Evolutionary conservation across 1,284 basidiomycete genomes (phyloP).

Genomic region (Testicularia cyperi): DNA sequence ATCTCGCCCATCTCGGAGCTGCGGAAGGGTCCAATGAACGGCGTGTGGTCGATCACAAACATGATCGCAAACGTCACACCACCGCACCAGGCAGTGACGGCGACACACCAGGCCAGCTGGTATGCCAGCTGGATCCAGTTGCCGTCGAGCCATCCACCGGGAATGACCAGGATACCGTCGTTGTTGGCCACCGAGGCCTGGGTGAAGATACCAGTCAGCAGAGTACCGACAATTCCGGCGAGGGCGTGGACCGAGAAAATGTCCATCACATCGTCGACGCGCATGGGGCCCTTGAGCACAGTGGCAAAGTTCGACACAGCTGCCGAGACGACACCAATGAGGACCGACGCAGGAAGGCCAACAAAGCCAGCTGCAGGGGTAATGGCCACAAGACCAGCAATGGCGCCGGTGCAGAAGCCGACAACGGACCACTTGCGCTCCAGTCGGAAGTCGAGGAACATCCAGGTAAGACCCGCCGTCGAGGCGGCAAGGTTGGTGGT

Average conservation of each 20-base stretch:
- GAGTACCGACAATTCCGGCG: slow-evolving; percentile 52
- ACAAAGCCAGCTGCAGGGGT: slow-evolving; percentile 63
- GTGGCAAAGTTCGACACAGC: slow-evolving; percentile 83
- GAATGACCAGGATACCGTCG: slow-evolving; percentile 65
- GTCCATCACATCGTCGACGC: slow-evolving; percentile 75
- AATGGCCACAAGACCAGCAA: slow-evolving; percentile 62
- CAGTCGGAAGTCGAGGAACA: slow-evolving; percentile 79
- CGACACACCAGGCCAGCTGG: slow-evolving; percentile 75
- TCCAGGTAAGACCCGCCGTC: slow-evolving; percentile 82
- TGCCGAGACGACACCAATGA: slow-evolving; percentile 76
- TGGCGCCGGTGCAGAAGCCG: slow-evolving; percentile 58
- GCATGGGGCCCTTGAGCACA: slow-evolving; percentile 67
- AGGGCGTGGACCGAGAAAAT: slow-evolving; percentile 55
- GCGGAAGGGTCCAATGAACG: slow-evolving; percentile 71
- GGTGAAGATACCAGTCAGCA: slow-evolving; percentile 69
- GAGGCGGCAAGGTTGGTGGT: slow-evolving; percentile 75
- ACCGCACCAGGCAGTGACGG: slow-evolving; percentile 68
- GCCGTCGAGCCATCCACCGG: slow-evolving; percentile 71
- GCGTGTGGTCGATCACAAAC: slow-evolving; percentile 74
- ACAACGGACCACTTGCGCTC: slow-evolving; percentile 74
- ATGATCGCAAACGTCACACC: slow-evolving; percentile 64
- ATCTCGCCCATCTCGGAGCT: slow-evolving; percentile 75
- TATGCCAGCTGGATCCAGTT: slow-evolving; percentile 78
- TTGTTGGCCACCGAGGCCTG: slow-evolving; percentile 76
- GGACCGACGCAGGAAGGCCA: slow-evolving; percentile 69